phyloP scores from a whole-genome alignment of 108 stramenopile genomes.

The Pseudonitzschia multiseries region DNA sequence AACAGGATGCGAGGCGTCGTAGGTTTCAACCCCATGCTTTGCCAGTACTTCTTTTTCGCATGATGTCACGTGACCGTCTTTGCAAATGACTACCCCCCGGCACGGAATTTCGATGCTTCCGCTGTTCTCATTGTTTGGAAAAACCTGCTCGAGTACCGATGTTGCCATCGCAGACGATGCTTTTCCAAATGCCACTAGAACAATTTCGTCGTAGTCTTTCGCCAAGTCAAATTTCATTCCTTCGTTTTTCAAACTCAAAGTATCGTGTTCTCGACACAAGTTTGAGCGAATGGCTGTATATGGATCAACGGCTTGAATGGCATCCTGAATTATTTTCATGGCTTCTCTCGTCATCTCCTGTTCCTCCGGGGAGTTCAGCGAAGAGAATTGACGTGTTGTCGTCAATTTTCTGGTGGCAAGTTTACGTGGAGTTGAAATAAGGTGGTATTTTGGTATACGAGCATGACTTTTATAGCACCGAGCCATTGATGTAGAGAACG shows the following conservation, averaged over 20 bases:
- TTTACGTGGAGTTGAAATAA: neutral
- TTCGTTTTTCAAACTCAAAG: slow-evolving; percentile 6
- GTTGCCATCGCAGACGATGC: slow-evolving; percentile 83
- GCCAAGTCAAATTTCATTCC: slow-evolving; percentile 31
- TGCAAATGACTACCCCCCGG: slow-evolving; percentile 75
- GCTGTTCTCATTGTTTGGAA: slow-evolving; percentile 3
- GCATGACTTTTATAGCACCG: neutral
- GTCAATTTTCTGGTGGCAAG: neutral
- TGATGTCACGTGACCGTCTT: slow-evolving; percentile 79
- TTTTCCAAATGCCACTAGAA: slow-evolving; percentile 77
- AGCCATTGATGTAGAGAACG: neutral
- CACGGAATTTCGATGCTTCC: slow-evolving; percentile 13
- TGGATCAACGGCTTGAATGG: slow-evolving; percentile 77
- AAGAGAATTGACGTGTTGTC: slow-evolving; percentile 1
- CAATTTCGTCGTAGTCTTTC: slow-evolving; percentile 60
- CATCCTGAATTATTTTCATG: slow-evolving; percentile 51
- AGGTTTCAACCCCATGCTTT: slow-evolving; percentile 44
- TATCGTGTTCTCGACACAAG: slow-evolving; percentile 17
- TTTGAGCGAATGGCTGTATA: slow-evolving; percentile 48
- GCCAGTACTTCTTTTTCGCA: slow-evolving; percentile 53
- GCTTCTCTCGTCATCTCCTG: slow-evolving; percentile 61
- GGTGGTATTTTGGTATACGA: neutral
- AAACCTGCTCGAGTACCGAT: slow-evolving; percentile 50
- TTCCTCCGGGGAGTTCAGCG: slow-evolving; percentile 33
- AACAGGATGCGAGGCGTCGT: slow-evolving; percentile 78